Evolutionary conservation across 108 stramenopile species (phyloP).

Genomic region (Hondaea fermentalgiana): DNA sequence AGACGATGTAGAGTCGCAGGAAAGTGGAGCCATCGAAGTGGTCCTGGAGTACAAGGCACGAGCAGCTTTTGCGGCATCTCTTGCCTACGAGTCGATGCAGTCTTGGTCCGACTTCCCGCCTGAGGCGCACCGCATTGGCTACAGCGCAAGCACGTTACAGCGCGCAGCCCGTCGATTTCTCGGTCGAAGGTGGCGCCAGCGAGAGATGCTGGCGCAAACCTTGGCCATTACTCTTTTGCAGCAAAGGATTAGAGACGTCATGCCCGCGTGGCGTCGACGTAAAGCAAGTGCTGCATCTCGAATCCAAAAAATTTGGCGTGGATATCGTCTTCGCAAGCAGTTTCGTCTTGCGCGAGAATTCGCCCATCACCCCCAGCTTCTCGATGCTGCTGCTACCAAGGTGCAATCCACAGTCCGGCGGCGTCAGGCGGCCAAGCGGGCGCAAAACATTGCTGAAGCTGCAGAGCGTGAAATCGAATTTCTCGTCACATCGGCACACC

Average conservation of each 20-base stretch:
- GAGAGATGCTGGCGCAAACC: constrained; percentile 5
- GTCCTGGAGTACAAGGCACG: constrained; percentile 8
- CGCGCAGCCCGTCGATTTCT: neutral
- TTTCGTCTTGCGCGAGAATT: neutral
- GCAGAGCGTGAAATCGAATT: neutral
- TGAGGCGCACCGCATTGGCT: neutral
- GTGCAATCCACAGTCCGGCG: neutral
- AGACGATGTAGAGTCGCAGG: neutral
- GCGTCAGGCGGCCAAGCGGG: neutral
- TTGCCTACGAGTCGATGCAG: neutral
- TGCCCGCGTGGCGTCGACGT: neutral
- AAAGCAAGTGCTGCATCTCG: neutral
- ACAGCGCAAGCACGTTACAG: neutral
- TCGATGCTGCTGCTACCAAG: neutral
- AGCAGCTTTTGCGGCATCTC: neutral
- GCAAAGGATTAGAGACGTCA: neutral
- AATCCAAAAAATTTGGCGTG: neutral
- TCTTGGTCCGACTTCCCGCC: constrained; percentile 1
- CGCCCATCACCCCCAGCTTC: neutral
- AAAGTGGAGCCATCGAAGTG: neutral
- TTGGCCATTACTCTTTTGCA: neutral
- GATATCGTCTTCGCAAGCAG: neutral
- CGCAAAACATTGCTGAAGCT: neutral
- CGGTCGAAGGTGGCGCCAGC: neutral
- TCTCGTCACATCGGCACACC: neutral